Evolutionary conservation across 2,329 filamentous ascomycete species (phyloP).

Genomic region (Pyricularia sp.): DNA sequence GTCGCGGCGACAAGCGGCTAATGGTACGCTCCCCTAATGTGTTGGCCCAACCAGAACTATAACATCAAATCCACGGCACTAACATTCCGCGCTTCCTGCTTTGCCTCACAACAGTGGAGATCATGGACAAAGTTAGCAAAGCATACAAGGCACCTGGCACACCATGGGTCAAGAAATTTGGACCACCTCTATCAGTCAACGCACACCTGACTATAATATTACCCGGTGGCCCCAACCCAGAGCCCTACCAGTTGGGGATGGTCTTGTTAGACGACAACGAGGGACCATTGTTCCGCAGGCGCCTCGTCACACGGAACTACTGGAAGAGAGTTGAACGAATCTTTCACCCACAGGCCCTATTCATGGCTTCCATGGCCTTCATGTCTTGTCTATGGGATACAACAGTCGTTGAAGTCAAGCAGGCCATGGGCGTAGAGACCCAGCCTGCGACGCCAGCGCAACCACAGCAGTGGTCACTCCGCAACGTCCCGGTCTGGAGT

Average conservation of each 20-base stretch:
- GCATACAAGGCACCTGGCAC: neutral
- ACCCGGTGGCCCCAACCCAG: neutral
- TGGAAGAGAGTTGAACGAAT: neutral
- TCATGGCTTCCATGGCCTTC: neutral
- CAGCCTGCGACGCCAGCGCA: neutral
- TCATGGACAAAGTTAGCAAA: neutral
- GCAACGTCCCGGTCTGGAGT: neutral
- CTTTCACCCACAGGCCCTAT: neutral
- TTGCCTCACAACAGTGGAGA: neutral
- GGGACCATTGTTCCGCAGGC: neutral
- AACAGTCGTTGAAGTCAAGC: neutral
- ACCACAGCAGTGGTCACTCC: neutral
- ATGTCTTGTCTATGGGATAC: neutral
- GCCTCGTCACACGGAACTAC: neutral
- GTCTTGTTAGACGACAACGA: neutral
- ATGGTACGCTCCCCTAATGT: neutral
- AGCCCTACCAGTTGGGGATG: neutral
- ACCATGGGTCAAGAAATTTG: neutral
- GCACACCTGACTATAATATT: neutral
- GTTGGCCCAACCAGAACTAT: neutral
- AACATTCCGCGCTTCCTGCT: neutral
- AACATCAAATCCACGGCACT: neutral
- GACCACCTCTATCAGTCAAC: neutral
- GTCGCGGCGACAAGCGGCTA: neutral
- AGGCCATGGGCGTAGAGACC: neutral